A percentile compares a stretch with the other conserved stretches of the same genome.
phyloP scores from a whole-genome alignment of 2,329 filamentous ascomycete genomes.

The Metarhizium sp. region DNA sequence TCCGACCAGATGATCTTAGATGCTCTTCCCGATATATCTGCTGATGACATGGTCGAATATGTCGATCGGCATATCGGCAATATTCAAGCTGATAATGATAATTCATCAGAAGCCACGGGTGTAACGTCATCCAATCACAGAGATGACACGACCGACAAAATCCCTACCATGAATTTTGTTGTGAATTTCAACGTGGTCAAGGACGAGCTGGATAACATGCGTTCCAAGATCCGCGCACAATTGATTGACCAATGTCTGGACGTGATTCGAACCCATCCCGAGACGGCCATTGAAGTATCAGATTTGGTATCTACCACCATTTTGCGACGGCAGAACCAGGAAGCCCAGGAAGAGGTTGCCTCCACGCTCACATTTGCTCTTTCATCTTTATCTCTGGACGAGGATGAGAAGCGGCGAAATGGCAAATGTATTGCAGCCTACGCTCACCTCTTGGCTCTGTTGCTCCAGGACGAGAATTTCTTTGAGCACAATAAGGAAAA shows the following conservation, averaged over 20 bases:
- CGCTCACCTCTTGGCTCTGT: constrained; percentile 80
- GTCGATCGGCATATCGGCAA: constrained; percentile 3
- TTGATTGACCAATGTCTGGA: constrained; percentile 87
- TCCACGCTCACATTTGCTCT: constrained; percentile 77
- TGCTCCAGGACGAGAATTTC: constrained; percentile 75
- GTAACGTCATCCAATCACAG: constrained; percentile 1
- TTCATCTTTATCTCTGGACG: constrained; percentile 55
- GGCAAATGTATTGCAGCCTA: constrained; percentile 67
- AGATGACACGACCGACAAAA: constrained; percentile 10
- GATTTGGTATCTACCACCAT: constrained; percentile 74
- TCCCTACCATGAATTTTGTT: constrained; percentile 9
- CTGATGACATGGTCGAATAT: constrained; percentile 3
- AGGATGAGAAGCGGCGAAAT: constrained; percentile 56
- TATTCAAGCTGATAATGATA: not conserved
- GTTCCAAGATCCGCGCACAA: constrained; percentile 61
- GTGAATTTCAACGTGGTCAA: constrained; percentile 32
- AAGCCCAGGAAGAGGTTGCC: constrained; percentile 62
- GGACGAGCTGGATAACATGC: constrained; percentile 71
- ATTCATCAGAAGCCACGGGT: constrained; percentile 2
- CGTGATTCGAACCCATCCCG: constrained; percentile 77
- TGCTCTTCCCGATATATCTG: constrained; percentile 13
- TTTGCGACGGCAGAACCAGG: constrained; percentile 45
- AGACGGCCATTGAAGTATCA: constrained; percentile 81
- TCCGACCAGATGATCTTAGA: constrained; percentile 30
- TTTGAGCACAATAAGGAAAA: constrained; percentile 67